Percentiles rank a stretch among this genome's conserved stretches.
Evolutionary conservation across 192 early-diverging fungal species (phyloP).

Genomic region (Coemansia sp.): DNA sequence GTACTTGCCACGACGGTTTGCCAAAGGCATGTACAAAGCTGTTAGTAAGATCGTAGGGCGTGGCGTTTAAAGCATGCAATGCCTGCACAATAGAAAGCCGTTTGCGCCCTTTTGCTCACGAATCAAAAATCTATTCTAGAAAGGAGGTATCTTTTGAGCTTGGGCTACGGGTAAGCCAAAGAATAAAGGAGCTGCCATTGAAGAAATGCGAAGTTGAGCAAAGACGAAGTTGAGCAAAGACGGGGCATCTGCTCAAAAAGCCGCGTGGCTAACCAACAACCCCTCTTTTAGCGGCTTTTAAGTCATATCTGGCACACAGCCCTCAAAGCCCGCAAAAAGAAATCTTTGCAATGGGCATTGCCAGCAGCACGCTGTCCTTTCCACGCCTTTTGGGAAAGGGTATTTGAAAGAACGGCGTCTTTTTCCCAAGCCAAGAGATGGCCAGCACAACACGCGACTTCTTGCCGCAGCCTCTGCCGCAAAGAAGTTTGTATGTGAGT

Average conservation of each 20-base stretch:
- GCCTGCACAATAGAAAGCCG: neutral
- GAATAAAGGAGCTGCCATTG: conserved; percentile 3
- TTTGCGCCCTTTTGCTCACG: neutral
- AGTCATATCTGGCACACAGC: neutral
- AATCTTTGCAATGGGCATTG: neutral
- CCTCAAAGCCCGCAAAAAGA: neutral
- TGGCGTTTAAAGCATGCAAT: neutral
- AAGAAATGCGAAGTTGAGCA: neutral
- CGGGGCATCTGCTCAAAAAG: neutral
- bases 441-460: no score
- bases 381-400: neutral
- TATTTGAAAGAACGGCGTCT: neutral
- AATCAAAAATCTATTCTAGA: conserved; percentile 5
- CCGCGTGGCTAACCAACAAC: neutral
- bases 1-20: neutral
- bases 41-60: neutral
- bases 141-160: conserved; percentile 5
- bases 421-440: neutral
- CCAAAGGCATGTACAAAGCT: conserved; percentile 3
- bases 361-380: neutral
- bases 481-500: neutral
- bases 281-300: neutral
- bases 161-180: neutral
- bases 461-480: no score
- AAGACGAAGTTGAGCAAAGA: conserved; percentile 1